A percentile compares a stretch with the other conserved stretches of the same genome.
phyloP scores from a whole-genome alignment of 345 rosid species.

The Syzygium oleosum region DNA sequence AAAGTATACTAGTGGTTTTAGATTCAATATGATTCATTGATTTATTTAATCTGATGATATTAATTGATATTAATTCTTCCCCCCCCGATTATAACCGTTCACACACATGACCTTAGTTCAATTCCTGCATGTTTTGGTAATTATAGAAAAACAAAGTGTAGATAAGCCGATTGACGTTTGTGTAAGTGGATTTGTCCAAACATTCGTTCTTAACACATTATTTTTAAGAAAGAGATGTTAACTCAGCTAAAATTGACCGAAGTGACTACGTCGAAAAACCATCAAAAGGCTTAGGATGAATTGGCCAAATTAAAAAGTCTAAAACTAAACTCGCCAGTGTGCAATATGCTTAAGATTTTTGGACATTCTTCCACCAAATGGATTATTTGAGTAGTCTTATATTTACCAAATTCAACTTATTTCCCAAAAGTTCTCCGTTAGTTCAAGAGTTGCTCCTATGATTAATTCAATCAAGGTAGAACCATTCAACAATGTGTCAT shows the following conservation, averaged over 20 bases:
- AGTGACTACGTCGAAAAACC: background rate
- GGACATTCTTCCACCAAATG: background rate
- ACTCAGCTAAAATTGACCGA: background rate
- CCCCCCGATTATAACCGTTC: background rate
- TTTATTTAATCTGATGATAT: background rate
- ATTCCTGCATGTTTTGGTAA: background rate
- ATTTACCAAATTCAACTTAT: background rate
- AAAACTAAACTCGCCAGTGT: no score
- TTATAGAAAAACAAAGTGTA: background rate
- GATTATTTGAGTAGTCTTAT: background rate
- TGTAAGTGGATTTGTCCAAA: background rate
- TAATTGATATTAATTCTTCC: no score
- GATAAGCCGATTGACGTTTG: background rate
- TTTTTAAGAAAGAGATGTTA: background rate
- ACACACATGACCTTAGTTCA: background rate
- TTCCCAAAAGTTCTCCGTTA: background rate
- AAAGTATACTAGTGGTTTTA: background rate
- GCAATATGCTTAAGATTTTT: background rate
- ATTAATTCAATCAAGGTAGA: background rate
- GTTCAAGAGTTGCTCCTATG: background rate
- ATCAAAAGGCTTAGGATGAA: no score
- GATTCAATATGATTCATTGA: background rate
- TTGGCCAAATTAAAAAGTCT: no score
- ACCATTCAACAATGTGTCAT: background rate
- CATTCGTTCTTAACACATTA: fast-evolving